These are phyloP conservation scores for Fraxinus floribunda DNA, from an alignment of 305 asterid genomes.

Conservation along the genomic window DNA sequence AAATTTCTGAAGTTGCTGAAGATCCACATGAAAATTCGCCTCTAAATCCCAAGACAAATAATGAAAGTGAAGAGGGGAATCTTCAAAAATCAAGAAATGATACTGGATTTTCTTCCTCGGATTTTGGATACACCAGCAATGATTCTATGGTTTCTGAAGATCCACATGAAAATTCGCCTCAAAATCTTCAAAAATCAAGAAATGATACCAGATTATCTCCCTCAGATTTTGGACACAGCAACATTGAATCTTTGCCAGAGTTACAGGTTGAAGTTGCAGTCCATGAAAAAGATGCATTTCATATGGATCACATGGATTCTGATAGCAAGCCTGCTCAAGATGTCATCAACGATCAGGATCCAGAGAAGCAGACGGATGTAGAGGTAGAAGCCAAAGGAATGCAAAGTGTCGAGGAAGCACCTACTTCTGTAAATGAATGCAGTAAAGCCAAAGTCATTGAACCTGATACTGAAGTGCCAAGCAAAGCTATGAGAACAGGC, in stretches of 20 bases:
- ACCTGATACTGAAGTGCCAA: slow-evolving; percentile 30
- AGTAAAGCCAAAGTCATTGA: slow-evolving; percentile 34
- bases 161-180: slow-evolving; percentile 31
- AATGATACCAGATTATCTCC: background rate
- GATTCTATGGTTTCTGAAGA: slow-evolving; percentile 13
- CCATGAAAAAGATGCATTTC: slow-evolving; percentile 19
- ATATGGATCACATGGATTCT: slow-evolving; percentile 29
- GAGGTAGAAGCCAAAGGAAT: background rate
- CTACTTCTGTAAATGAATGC: slow-evolving; percentile 34
- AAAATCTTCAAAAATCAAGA: slow-evolving; percentile 16
- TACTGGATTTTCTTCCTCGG: background rate
- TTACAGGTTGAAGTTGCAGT: slow-evolving; percentile 36
- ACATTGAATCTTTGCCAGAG: slow-evolving; percentile 21
- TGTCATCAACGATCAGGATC: slow-evolving; percentile 32
- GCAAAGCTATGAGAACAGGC: slow-evolving; percentile 33
- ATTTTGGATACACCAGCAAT: background rate
- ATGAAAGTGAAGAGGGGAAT: slow-evolving; percentile 32
- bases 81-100: background rate
- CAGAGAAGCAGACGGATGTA: slow-evolving; percentile 25
- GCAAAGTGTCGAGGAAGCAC: slow-evolving; percentile 32
- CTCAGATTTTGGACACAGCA: background rate
- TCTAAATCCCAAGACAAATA: slow-evolving; percentile 24
- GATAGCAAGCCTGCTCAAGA: slow-evolving; percentile 31
- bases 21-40: slow-evolving; percentile 33
- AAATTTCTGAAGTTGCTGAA: slow-evolving; percentile 21